Evolutionary conservation across 2,329 filamentous ascomycete genomes (phyloP), one percentile per base, ranked within the genome.

Genomic region (Ceratocystis diversiconidia): DNA sequence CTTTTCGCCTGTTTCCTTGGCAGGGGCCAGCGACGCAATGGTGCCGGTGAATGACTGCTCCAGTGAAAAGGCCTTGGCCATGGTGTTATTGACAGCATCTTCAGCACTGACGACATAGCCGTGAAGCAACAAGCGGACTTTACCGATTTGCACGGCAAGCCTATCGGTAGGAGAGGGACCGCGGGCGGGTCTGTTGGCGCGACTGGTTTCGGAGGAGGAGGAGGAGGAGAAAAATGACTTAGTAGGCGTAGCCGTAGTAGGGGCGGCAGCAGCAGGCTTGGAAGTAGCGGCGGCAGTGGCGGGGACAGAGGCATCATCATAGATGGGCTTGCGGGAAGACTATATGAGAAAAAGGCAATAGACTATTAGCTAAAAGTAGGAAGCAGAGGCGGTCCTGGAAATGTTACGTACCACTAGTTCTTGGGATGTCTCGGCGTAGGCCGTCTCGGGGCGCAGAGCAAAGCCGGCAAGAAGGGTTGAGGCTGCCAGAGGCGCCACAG

Each of bases 21-120:
- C 80, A 36, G 94, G 94, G 22, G 92, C 94, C 48, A 99, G 83
- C 25, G 88, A 91, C 67, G 92, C 90, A 70, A 99, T 77, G 68
- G 94, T 97, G 76, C 82, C 84, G 71, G 92, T 95, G 79, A 97
- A 92, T 73, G 86, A 89, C 74, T 88, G 86, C 80, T 99, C 94
- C 70, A 95, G 85, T 74, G 86, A 77, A 73, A 99, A 89, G 70
- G 88, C 88, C 69, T 82, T 83, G 74, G 90, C 88, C 77, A 96
- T 86, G 71, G 87, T 81, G 71, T 80, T 76, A 80, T 99, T 96
- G 77, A 96, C 83, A 72, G 85, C 82, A 75, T 90, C 86, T 79
- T 97, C 92, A 71, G 87, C 84, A 65, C 80, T 76, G 65, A 86
- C 83, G 67, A 88, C 87, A 73, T 92, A 85, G 63, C 80, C 76